These are phyloP conservation scores for Homolaphlyctis polyrhiza DNA, from an alignment of 371 early-diverging fungal species.

Conservation along the genomic window DNA sequence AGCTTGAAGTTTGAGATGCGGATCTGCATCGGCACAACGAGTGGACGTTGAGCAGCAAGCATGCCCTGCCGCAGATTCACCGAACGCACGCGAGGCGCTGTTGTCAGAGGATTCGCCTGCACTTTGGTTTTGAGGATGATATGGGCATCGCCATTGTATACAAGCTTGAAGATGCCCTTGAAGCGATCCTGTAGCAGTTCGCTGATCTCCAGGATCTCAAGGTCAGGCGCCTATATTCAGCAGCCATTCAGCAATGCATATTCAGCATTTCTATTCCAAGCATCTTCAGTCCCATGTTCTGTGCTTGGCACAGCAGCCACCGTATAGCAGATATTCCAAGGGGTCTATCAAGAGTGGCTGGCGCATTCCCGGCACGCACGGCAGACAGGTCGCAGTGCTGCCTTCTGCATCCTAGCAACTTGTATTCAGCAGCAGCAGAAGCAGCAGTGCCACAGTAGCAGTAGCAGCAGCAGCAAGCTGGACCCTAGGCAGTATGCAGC, in stretches of 20 bases:
- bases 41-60: constrained; percentile 78
- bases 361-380: not conserved
- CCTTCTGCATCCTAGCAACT: no score
- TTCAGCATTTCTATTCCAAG: no score
- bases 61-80: constrained; percentile 19
- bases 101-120: constrained; percentile 82
- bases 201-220: constrained; percentile 96
- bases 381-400: no score
- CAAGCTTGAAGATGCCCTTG: constrained; percentile 91
- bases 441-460: no score
- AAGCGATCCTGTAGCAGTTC: constrained; percentile 89
- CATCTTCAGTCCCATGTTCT: no score
- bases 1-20: constrained; percentile 83
- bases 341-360: no score
- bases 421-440: no score
- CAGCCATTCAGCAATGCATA: no score
- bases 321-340: no score
- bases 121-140: constrained; percentile 91
- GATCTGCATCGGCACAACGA: constrained; percentile 93
- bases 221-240: constrained; percentile 75
- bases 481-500: constrained; percentile 2
- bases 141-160: constrained; percentile 89
- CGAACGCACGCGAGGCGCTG: constrained; percentile 37
- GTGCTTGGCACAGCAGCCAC: no score
- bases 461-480: no score